Conservation (phyloP, 2,329 filamentous ascomycete genomes). For the Canariomyces notabilis region DNA sequence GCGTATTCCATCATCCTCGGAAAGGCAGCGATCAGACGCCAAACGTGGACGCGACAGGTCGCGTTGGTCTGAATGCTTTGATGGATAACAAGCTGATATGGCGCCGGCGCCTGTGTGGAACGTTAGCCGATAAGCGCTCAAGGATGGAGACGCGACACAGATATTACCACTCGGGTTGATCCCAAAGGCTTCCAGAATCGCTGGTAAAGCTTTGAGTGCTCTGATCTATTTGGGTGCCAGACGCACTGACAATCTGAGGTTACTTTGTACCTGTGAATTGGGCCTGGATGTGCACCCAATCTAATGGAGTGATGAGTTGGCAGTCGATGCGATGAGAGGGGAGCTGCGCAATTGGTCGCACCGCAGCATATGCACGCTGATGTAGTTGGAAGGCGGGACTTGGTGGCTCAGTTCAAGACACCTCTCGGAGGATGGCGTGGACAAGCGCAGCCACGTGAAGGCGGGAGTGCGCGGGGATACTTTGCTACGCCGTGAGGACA, state of each 20-base stretch:
- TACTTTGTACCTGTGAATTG: slow-evolving; percentile 41
- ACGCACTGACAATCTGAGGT: slow-evolving; percentile 37
- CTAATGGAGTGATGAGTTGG: slow-evolving; percentile 60
- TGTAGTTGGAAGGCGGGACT: slow-evolving; percentile 39
- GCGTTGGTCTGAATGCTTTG: slow-evolving; percentile 13
- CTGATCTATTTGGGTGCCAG: slow-evolving; percentile 39
- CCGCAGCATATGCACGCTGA: slow-evolving; percentile 57
- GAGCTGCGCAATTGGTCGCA: slow-evolving; percentile 49
- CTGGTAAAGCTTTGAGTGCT: slow-evolving; percentile 29
- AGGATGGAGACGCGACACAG: slow-evolving; percentile 8
- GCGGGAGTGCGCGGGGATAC: slow-evolving; percentile 8
- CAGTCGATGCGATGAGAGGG: slow-evolving; percentile 48
- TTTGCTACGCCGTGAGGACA: slow-evolving; percentile 25
- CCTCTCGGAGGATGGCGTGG: slow-evolving; percentile 31
- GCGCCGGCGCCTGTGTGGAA: slow-evolving; percentile 13
- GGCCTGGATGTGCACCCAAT: slow-evolving; percentile 47
- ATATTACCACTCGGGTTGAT: slow-evolving; percentile 19
- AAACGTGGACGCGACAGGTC: slow-evolving; percentile 16
- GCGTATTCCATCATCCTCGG: slow-evolving; percentile 65
- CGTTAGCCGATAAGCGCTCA: slow-evolving; percentile 10
- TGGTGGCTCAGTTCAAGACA: slow-evolving; percentile 33
- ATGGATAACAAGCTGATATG: slow-evolving; percentile 3
- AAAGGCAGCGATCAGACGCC: slow-evolving; percentile 17
- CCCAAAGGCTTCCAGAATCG: slow-evolving; percentile 10
- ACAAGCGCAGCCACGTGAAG: slow-evolving; percentile 43